Evolutionary conservation across 805 yeast genomes (phyloP).

Genomic region (Komagataella ulmi): DNA sequence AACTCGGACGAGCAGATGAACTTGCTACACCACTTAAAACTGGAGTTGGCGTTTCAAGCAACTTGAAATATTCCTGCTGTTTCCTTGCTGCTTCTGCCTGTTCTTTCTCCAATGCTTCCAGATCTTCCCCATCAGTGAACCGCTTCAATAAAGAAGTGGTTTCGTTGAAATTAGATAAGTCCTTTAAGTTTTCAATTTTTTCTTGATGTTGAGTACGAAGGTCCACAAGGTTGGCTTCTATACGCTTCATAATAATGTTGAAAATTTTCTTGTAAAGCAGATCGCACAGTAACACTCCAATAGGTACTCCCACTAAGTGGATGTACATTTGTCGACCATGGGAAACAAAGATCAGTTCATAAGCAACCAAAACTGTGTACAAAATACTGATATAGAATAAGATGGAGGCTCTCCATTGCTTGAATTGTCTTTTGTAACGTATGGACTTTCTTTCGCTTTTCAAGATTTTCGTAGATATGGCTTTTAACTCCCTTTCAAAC

Average conservation of each 20-base stretch:
- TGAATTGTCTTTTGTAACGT: slow-evolving; percentile 6
- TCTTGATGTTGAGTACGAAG: slow-evolving; percentile 21
- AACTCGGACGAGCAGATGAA: slow-evolving; percentile 7
- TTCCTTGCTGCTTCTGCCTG: slow-evolving; percentile 28
- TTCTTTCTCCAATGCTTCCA: slow-evolving; percentile 22
- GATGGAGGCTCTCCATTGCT: slow-evolving; percentile 7
- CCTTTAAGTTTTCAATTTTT: slow-evolving; percentile 19
- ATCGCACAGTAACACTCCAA: slow-evolving; percentile 6
- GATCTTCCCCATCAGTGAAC: slow-evolving; percentile 40
- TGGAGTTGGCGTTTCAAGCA: slow-evolving; percentile 9
- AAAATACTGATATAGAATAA: slow-evolving; percentile 9
- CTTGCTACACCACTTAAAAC: background rate
- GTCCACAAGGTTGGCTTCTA: slow-evolving; percentile 11
- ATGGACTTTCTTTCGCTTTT: slow-evolving; percentile 11
- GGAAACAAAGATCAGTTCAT: slow-evolving; percentile 3
- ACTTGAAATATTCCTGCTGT: slow-evolving; percentile 22
- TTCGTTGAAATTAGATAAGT: slow-evolving; percentile 57
- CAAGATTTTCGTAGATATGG: slow-evolving; percentile 21
- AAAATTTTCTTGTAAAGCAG: slow-evolving; percentile 7
- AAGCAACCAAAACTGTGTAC: slow-evolving; percentile 12
- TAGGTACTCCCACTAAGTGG: slow-evolving; percentile 5
- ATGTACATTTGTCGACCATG: background rate
- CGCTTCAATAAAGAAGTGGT: slow-evolving; percentile 64
- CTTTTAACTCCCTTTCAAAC: slow-evolving; percentile 28
- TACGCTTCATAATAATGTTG: slow-evolving; percentile 9